Conservation (phyloP, 768 basidiomycete species). For the Auriscalpium microsporum region DNA sequence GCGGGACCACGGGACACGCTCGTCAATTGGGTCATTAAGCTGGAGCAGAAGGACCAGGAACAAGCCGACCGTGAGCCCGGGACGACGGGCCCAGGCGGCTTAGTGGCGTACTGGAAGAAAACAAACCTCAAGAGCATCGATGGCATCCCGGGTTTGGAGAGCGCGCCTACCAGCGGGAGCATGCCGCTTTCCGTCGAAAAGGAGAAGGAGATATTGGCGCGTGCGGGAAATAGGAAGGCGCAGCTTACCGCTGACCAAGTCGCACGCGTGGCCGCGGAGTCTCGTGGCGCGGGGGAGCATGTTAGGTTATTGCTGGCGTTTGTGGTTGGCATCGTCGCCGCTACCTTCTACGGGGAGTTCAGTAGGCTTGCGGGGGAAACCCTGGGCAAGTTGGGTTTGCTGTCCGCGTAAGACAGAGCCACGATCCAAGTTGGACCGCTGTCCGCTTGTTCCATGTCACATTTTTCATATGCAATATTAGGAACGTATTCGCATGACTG, state of each 20-base stretch:
- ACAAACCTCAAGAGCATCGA: conserved; percentile 47
- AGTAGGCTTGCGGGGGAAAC: background rate
- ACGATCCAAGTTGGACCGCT: too few species aligned
- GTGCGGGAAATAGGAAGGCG: background rate
- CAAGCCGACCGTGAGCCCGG: conserved; percentile 9
- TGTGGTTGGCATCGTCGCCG: conserved; percentile 20
- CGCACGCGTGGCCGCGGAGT: background rate
- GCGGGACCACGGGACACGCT: conserved; percentile 46
- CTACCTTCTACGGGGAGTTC: background rate
- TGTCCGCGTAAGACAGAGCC: too few species aligned
- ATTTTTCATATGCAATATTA: too few species aligned
- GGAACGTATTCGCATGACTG: too few species aligned
- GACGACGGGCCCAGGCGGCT: conserved; percentile 26
- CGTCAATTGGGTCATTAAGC: conserved; percentile 34
- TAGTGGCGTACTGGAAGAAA: conserved; percentile 47
- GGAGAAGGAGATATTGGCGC: conserved; percentile 1
- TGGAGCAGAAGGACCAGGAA: conserved; percentile 35
- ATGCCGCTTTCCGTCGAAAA: conserved; percentile 15
- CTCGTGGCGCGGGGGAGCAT: conserved; percentile 1
- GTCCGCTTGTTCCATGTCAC: too few species aligned
- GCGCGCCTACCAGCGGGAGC: conserved; percentile 20
- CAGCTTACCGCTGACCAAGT: background rate
- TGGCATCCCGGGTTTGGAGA: conserved; percentile 41
- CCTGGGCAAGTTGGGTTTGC: too few species aligned
- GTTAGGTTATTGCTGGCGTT: conserved; percentile 21